Evolutionary conservation across 108 stramenopile species (phyloP).

Genomic region (Nitzschia putrida): DNA sequence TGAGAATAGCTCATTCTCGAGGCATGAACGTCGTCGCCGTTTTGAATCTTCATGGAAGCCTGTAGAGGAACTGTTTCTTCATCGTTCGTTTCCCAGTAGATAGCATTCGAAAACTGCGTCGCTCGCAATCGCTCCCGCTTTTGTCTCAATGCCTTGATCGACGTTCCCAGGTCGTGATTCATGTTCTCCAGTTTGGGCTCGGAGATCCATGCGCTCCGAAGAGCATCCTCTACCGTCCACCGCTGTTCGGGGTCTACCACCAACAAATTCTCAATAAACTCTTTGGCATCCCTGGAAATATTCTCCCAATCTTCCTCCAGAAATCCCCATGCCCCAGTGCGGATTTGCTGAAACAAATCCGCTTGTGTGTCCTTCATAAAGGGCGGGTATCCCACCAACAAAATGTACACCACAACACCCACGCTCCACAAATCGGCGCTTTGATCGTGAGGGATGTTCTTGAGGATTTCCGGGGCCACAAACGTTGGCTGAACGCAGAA

Average conservation of each 20-base stretch:
- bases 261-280: slow-evolving; percentile 51
- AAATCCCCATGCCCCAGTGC: slow-evolving; percentile 39
- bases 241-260: slow-evolving; percentile 56
- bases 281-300: slow-evolving; percentile 48
- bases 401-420: slow-evolving; percentile 89
- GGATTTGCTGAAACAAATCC: slow-evolving; percentile 41
- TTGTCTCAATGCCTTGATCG: slow-evolving; percentile 87
- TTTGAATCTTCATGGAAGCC: slow-evolving; percentile 11
- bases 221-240: slow-evolving; percentile 56
- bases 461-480: slow-evolving; percentile 56
- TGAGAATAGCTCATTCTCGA: not conserved
- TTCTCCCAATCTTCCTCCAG: slow-evolving; percentile 42
- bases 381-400: slow-evolving; percentile 74
- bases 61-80: slow-evolving; percentile 50
- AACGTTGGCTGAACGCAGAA: slow-evolving; percentile 45
- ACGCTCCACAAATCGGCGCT: slow-evolving; percentile 93
- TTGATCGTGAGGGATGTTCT: slow-evolving; percentile 65
- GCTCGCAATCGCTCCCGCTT: slow-evolving; percentile 86
- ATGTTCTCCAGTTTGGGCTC: slow-evolving; percentile 50
- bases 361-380: slow-evolving; percentile 46
- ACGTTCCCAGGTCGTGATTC: slow-evolving; percentile 67
- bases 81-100: slow-evolving; percentile 89
- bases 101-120: slow-evolving; percentile 88
- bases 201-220: slow-evolving; percentile 40
- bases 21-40: not conserved